Percentiles rank a stretch among this genome's conserved stretches.
Evolutionary conservation across 2,329 filamentous ascomycete species (phyloP).

Genomic region (Cytospora piceae): DNA sequence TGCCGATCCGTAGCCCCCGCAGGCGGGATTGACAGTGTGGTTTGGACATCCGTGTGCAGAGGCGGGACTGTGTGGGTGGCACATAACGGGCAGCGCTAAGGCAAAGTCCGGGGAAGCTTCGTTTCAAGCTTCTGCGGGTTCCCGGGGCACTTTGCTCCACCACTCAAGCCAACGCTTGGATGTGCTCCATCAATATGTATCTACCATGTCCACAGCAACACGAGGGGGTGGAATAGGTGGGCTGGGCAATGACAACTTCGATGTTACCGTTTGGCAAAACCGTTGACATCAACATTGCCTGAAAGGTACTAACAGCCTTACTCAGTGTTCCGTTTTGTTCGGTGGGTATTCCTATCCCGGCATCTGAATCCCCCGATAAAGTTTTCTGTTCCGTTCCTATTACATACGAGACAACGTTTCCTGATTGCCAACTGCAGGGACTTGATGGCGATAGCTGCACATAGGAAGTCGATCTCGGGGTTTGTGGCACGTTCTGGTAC

Average conservation of each 20-base stretch:
- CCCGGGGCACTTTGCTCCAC: background rate
- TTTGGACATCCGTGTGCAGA: background rate
- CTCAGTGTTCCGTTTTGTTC: no score
- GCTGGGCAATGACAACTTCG: no score
- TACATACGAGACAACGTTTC: no score
- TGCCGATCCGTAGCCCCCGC: background rate
- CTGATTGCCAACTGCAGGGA: no score
- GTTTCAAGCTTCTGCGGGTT: background rate
- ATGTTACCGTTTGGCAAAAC: no score
- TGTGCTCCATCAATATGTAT: background rate
- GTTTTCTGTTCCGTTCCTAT: no score
- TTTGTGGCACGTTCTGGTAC: background rate
- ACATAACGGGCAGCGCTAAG: background rate
- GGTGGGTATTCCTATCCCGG: no score
- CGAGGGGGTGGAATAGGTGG: background rate
- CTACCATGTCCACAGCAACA: background rate
- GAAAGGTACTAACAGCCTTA: no score
- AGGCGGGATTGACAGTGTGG: background rate
- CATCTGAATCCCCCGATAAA: no score
- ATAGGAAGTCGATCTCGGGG: background rate
- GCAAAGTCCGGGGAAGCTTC: background rate
- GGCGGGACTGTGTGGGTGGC: no score
- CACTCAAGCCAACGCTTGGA: background rate
- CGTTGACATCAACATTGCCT: no score
- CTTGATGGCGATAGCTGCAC: no score